Evolutionary conservation across 139 green algal species (phyloP), one percentile per base, ranked within the genome.

Genomic region (Chlamydomonas sp.): DNA sequence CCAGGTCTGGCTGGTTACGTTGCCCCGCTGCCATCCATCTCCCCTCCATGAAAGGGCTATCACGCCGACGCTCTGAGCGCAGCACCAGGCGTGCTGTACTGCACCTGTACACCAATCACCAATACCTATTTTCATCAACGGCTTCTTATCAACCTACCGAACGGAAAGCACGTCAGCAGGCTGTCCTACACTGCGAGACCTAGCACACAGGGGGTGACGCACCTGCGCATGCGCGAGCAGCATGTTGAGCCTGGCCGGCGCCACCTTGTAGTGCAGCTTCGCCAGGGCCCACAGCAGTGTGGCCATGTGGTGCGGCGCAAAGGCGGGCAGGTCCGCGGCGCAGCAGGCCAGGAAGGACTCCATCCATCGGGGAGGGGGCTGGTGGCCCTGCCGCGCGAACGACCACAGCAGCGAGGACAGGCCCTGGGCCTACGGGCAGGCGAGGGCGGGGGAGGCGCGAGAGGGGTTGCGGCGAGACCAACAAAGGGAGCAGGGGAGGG

Each of bases 381-480:
- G 83, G 80, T 85, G 78, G 9, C 57, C 77, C 20, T 75, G 80
- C 77, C 77, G 68, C 57, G 83, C 83, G 66, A 91, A 79, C 3
- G 88, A 63, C 88, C 88, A 91, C 64, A 91, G 58, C 63, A 91
- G 77, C 67, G 83, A 84, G 71, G 72, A n/a, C 8, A 91, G 79
- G 68, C 88, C 88, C 18, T 85, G 88, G n/a, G 82, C 74, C 80
- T 85, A 63, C 79, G 79, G 67, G 67, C 9, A 15, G 31, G 31
- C 31, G 14, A 73, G 14, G 67, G 67, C 18, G 67, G 9, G 67
- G 67, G 67, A 12, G 20, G 12, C 5, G 31, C 57, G n/a, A n/a
- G 9, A 75, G 69, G 69, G 31, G 31, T 49, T 49, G 31, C 31
- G 31, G 31, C 0, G 31, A 49, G 31, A 49, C 31, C 31, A 49